Percentiles rank a stretch among this genome's conserved stretches.
Conservation (phyloP, 2,329 filamentous ascomycete species). For the Fusarium sp. region DNA sequence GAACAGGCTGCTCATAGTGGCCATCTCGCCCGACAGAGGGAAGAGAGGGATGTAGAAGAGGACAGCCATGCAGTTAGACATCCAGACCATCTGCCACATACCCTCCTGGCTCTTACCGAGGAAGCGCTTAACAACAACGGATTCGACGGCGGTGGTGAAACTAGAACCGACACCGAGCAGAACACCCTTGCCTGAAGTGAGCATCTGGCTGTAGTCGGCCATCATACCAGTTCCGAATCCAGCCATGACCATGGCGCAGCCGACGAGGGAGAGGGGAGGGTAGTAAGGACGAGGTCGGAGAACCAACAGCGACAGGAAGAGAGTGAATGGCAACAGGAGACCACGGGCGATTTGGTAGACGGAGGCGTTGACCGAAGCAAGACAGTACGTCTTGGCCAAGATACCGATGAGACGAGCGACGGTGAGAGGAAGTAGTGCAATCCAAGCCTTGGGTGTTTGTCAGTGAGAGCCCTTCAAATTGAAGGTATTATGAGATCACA, state of each 20-base stretch:
- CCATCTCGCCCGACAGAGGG: conserved; percentile 42
- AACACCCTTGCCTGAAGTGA: conserved; percentile 44
- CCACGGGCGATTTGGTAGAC: conserved; percentile 45
- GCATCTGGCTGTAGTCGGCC: conserved; percentile 45
- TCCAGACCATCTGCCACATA: conserved; percentile 47
- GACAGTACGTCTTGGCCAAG: conserved; percentile 46
- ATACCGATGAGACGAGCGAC: conserved; percentile 43
- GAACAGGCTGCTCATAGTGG: conserved; percentile 36
- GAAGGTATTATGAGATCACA: not conserved
- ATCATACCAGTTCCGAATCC: conserved; percentile 45
- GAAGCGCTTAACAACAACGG: conserved; percentile 43
- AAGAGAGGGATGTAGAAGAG: conserved; percentile 44
- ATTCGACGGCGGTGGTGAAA: conserved; percentile 45
- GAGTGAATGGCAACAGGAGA: conserved; percentile 43
- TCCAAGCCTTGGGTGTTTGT: conserved; percentile 35
- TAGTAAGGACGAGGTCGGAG: conserved; percentile 45
- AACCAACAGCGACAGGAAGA: conserved; percentile 43
- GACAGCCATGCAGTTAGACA: conserved; percentile 44
- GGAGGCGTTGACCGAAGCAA: conserved; percentile 45
- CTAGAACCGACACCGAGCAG: conserved; percentile 43
- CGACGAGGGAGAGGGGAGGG: conserved; percentile 42
- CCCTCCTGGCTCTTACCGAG: conserved; percentile 44
- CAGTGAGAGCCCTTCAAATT: not conserved
- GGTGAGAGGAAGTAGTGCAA: conserved; percentile 42
- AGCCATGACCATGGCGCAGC: conserved; percentile 45